phyloP scores from a whole-genome alignment of 768 basidiomycete genomes.

The Omphalotus guepiniiformis region DNA sequence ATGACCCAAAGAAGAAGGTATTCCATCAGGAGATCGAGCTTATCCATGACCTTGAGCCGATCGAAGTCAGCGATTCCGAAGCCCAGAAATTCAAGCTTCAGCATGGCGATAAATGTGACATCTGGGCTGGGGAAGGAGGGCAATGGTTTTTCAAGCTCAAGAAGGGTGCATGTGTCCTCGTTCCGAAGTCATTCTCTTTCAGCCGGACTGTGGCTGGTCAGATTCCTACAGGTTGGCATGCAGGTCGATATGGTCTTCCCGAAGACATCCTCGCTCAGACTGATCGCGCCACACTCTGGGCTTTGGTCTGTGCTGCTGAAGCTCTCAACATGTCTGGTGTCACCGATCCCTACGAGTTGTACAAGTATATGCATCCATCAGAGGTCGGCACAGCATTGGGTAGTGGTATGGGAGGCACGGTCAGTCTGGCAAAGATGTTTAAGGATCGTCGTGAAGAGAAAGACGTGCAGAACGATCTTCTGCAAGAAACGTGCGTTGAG shows the following conservation, averaged over 20 bases:
- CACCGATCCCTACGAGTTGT: constrained; percentile 96
- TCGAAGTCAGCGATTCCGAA: constrained; percentile 89
- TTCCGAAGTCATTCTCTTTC: constrained; percentile 96
- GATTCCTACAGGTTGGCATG: constrained; percentile 96
- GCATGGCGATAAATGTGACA: constrained; percentile 94
- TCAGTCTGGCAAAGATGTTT: constrained; percentile 94
- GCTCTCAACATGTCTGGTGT: constrained; percentile 96
- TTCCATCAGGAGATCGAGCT: constrained; percentile 98
- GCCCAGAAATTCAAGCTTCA: constrained; percentile 95
- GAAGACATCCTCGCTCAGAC: constrained; percentile 93
- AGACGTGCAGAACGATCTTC: constrained; percentile 96
- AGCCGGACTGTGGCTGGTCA: constrained; percentile 94
- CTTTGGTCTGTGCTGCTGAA: constrained; percentile 90
- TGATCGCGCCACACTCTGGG: constrained; percentile 92
- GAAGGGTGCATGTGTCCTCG: constrained; percentile 89
- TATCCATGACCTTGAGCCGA: constrained; percentile 92
- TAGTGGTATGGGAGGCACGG: constrained; percentile 96
- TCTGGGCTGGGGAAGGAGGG: constrained; percentile 89
- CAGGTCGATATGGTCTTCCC: constrained; percentile 94
- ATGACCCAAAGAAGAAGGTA: constrained; percentile 95
- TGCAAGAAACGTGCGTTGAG: constrained; percentile 88
- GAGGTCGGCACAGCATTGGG: constrained; percentile 94
- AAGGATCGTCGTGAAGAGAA: constrained; percentile 97
- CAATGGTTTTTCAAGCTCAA: constrained; percentile 99
- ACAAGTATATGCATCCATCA: constrained; percentile 94